Percentiles rank a stretch among this genome's conserved stretches.
These are phyloP conservation scores for Boletus tomentosulus DNA, from an alignment of 768 basidiomycete species.

Conservation along the genomic window DNA sequence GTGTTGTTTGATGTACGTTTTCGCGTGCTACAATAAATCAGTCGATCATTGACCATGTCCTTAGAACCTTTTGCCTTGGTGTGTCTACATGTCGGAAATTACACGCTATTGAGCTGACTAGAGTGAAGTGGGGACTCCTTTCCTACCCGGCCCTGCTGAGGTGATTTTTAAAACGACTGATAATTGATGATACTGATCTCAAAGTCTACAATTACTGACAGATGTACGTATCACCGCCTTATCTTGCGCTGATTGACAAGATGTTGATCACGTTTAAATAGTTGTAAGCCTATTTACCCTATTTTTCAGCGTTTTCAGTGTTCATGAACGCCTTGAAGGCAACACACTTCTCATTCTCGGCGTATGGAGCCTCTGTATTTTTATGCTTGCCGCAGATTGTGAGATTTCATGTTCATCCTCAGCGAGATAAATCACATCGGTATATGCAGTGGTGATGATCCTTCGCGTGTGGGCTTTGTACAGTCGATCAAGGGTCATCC, in stretches of 20 bases:
- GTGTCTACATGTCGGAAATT: neutral
- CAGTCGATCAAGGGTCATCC: neutral
- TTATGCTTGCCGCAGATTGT: neutral
- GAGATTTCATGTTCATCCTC: neutral
- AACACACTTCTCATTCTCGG: neutral
- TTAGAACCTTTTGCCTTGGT: neutral
- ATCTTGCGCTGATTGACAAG: neutral
- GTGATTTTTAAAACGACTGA: neutral
- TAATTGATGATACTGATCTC: neutral
- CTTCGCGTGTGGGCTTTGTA: constrained; percentile 1
- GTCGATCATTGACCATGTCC: neutral
- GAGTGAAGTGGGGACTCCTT: neutral
- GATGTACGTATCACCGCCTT: neutral
- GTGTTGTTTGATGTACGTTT: neutral
- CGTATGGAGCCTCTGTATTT: neutral
- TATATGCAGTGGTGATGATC: constrained; percentile 1
- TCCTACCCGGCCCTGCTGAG: neutral
- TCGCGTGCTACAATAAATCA: neutral
- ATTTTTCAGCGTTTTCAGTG: neutral
- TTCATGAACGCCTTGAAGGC: neutral
- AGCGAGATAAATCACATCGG: neutral
- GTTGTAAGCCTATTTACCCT: neutral
- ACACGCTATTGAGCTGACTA: neutral
- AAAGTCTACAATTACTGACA: neutral
- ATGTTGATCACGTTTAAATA: neutral